Evolutionary conservation across 371 early-diverging fungal species (phyloP).

Genomic region (Mucor ambiguus): DNA sequence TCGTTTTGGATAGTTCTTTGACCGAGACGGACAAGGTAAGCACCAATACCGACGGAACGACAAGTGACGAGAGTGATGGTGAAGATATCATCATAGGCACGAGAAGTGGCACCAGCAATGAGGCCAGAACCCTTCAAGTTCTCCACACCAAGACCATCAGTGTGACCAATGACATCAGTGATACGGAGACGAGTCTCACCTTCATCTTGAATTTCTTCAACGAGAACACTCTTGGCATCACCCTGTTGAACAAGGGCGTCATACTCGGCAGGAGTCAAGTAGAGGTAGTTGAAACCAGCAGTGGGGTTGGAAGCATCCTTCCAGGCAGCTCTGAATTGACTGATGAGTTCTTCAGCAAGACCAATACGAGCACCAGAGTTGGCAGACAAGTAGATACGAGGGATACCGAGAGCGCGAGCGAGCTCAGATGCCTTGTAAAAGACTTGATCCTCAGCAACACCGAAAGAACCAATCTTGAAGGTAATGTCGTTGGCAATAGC

Average conservation of each 20-base stretch:
- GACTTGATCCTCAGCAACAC: conserved; percentile 91
- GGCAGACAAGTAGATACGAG: conserved; percentile 96
- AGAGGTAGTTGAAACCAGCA: conserved; percentile 93
- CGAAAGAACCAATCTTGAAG: conserved; percentile 96
- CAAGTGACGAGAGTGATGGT: conserved; percentile 97
- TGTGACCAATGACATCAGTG: conserved; percentile 87
- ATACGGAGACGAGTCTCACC: conserved; percentile 85
- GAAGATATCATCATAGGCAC: conserved; percentile 97
- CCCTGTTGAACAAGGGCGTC: conserved; percentile 60
- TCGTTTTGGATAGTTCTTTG: conserved; percentile 97
- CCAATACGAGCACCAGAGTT: conserved; percentile 99
- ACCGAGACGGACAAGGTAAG: conserved; percentile 98
- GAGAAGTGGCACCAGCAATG: conserved; percentile 98
- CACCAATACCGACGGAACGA: conserved; percentile 99
- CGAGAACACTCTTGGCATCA: conserved; percentile 66
- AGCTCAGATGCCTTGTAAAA: conserved; percentile 92
- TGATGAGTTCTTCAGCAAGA: conserved; percentile 90
- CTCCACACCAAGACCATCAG: conserved; percentile 98
- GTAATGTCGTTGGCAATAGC: conserved; percentile 99
- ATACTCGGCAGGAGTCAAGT: conserved; percentile 78
- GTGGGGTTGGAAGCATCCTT: conserved; percentile 77
- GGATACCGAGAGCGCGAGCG: conserved; percentile 86
- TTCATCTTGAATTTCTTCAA: conserved; percentile 67
- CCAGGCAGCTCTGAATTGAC: conserved; percentile 88
- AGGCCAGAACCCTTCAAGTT: conserved; percentile 97